Evolutionary conservation across 1,284 basidiomycete species (phyloP).

Genomic region (Uromyces viciae-fabae): DNA sequence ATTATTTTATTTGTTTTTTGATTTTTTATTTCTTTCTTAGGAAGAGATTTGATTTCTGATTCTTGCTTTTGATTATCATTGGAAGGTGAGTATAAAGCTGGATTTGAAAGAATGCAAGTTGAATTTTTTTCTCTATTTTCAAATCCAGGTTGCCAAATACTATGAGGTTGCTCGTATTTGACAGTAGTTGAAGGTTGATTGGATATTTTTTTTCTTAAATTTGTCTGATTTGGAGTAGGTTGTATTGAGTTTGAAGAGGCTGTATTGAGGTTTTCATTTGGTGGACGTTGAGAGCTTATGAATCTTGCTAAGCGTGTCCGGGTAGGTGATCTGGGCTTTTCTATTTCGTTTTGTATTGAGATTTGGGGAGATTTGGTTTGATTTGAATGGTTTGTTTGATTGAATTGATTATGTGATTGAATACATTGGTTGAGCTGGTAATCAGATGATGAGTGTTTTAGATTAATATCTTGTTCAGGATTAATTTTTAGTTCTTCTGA

Average conservation of each 20-base stretch:
- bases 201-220: background rate
- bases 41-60: background rate
- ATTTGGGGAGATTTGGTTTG: background rate
- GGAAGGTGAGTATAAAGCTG: background rate
- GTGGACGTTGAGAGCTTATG: background rate
- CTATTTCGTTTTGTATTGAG: no score
- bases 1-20: background rate
- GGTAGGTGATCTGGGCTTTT: background rate
- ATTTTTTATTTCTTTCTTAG: background rate
- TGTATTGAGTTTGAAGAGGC: no score
- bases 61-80: background rate
- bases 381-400: background rate
- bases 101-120: background rate
- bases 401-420: background rate
- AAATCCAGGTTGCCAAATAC: constrained; percentile 12
- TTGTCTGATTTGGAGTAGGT: background rate
- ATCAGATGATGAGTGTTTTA: no score
- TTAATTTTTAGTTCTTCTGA: no score
- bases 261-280: background rate
- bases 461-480: no score
- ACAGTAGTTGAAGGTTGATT: background rate
- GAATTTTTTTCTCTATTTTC: background rate
- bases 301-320: background rate
- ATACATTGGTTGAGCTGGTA: no score
- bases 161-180: constrained; percentile 17